Evolutionary conservation across 2,329 filamentous ascomycete species (phyloP), one percentile per base, ranked within the genome.

Genomic region (Chaetomiaceae sp.): DNA sequence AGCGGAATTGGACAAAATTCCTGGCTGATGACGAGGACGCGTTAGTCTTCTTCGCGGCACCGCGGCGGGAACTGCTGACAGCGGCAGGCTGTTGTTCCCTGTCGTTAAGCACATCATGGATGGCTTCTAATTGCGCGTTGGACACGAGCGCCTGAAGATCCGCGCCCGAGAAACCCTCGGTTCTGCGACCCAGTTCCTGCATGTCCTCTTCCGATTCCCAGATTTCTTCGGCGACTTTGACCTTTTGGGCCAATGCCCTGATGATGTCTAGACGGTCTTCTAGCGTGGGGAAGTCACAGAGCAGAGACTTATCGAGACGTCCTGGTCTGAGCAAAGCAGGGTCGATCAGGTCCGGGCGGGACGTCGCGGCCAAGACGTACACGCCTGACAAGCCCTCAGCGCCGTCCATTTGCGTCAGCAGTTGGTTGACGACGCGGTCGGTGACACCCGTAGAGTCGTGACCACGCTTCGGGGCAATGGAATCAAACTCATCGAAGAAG

Each of bases 401-500:
- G 65, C 94, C 94, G 65, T 99, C 94, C 94, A 99, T 99, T 69
- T 97, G 92, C 0, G 95, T 99, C 10, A 99, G 80, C 53, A 99
- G 83, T 75, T 99, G 95, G 68, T 99, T 99, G 62, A 99, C 94
- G 0, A 99, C 95, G 33, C 95, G 84, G 70, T 99, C 95, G 0
- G 94, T 99, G n/a, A 99, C 95, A 59, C 95, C 94, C 0, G 94
- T 99, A 1, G 87, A 94, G 68, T 99, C 95, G 67, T 99, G 94
- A 0, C 94, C 94, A 72, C 94, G 82, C 71, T 97, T 99, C 2
- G 94, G 94, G 0, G 95, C 95, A 58, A 99, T 97, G 34, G 89
- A 91, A 72, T 99, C 94, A 66, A 99, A 99, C 69, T 99, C 94
- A 66, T 99, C 94, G 66, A 99, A 99, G 77, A 99, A 99, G 8